Base-by-base conservation (phyloP, 768 basidiomycete genomes). In the Dacryopinax primogenitus region DNA sequence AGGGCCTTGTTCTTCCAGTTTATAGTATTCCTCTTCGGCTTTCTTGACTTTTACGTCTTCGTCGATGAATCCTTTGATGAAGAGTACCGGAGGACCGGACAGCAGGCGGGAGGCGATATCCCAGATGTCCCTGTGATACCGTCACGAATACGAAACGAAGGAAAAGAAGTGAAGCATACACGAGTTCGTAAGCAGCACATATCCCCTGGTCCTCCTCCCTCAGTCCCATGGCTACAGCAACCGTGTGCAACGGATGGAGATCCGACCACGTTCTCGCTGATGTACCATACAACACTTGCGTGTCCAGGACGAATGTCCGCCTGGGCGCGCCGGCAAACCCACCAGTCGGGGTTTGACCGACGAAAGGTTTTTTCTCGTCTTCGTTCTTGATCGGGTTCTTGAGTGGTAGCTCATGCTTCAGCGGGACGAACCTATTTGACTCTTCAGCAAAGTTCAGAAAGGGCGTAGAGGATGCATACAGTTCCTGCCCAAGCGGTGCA, bases 21-120 rank as follows among this genome's bases (percentile, higher is more conserved):
- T 58, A 30, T 58, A 58, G 26, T 58, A 58, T 32, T 58, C 51
- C 30, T 58, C 51, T 32, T 58, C 51, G 51, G 30, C 18, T 32
- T 32, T 58, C 30, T 58, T 26, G 30, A 18, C 11, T 11, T 21
- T 11, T 9, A 58, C 51, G 3, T 58, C 51, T 21, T 58, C 26
- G 3, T 58, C 51, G 26, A 58, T 58, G 26, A 11, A 58, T 9
- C 26, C 30, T 32, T 58, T 58, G 7, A 32, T 30, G 18, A 58
- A 58, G 51, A 58, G 21, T 13, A 58, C 21, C 4, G 51, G 51
- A 13, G 51, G 51, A 58, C 51, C 51, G 15, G 23, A 26, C 13
- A 58, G 51, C 26, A 58, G 11, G 4, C 30, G 23, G 9, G 23
- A 28, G 13, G 51, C 51, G 6, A 58, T 21, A 18, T 58, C 32